Base-by-base conservation (phyloP, 176 grass and related monocot species). In the Aegilops bicornis region DNA sequence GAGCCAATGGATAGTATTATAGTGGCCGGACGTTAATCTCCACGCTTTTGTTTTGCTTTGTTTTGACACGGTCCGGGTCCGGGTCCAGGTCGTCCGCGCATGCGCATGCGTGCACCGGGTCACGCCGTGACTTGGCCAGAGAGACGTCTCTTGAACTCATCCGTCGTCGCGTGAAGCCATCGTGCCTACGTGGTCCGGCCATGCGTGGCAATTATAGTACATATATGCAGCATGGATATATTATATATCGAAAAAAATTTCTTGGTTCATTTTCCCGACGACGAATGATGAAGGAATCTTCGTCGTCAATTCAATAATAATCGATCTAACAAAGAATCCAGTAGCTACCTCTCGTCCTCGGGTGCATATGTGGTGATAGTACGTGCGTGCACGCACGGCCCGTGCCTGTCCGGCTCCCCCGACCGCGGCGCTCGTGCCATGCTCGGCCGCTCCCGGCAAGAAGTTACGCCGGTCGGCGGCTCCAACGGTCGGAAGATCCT, bases 361-460 rank as follows among this genome's bases (percentile, higher is more conserved):
- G 35, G 19, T 13, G 69, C 69, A 2, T 10, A 20, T 8, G 52
- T 8, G 10, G 3, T 31, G 3, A 17, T 70, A 43, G 10, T 43
- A 39, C 19, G 58, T 64, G 63, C 82, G 82, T 65, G 82, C 87
- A 7, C 40, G 87, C 68, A 66, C 68, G 82, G 77, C 54, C 59
- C 33, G 13, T 74, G 68, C 24, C 77, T 0, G 40, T 76, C 56
- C 5, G 50, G 50, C 16, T 54, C 50, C 16, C 50, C 16, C 50
- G 50, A 54, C 50, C 50, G 50, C 50, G 16, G 48, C 14, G 87
- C 87, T 25, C n/a, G 58, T 50, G 80, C 12, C 77, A 61, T 86
- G 88, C 32, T 50, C 88, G 47, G 1, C 79, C 79, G 29, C 25
- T 85, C 20, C 14, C 60, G 17, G 60, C 45, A 60, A 60, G 15